These are phyloP conservation scores for Diaporthe vexans DNA, from an alignment of 2,329 filamentous ascomycete genomes.

Conservation along the genomic window DNA sequence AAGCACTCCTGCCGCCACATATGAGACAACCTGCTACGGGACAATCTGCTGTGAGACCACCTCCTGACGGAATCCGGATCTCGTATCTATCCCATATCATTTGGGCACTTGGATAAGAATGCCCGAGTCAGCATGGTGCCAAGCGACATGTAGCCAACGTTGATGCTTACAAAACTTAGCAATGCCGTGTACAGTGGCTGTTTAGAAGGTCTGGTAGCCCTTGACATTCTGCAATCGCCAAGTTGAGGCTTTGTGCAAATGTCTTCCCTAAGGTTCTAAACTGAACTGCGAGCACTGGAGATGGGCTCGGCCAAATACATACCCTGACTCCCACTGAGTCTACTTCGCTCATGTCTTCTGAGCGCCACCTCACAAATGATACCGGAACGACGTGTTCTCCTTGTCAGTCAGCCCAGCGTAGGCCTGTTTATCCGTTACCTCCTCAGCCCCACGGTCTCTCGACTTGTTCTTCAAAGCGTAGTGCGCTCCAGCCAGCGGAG, in stretches of 20 bases:
- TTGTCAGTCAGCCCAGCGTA: slow-evolving; percentile 19
- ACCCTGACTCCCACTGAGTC: background rate
- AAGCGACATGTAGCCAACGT: no score
- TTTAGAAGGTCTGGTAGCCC: background rate
- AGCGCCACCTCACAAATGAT: background rate
- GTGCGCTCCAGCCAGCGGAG: slow-evolving; percentile 14
- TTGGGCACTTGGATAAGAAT: background rate
- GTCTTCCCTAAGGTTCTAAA: background rate
- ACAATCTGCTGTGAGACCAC: background rate
- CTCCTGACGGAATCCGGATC: background rate
- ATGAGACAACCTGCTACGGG: background rate
- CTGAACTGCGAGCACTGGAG: background rate
- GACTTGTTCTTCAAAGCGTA: slow-evolving; percentile 19
- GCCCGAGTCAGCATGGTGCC: no score
- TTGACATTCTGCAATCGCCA: background rate
- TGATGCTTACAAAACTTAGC: background rate
- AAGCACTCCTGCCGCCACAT: background rate
- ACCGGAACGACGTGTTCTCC: slow-evolving; percentile 13
- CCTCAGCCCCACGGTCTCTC: background rate
- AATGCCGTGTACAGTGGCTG: background rate
- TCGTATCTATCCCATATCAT: background rate
- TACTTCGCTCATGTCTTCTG: background rate
- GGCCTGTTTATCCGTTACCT: slow-evolving; percentile 25
- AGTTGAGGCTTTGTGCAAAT: background rate
- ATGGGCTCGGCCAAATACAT: background rate